phyloP scores from a whole-genome alignment of 2,329 filamentous ascomycete genomes.

The Didymella arachidicola region DNA sequence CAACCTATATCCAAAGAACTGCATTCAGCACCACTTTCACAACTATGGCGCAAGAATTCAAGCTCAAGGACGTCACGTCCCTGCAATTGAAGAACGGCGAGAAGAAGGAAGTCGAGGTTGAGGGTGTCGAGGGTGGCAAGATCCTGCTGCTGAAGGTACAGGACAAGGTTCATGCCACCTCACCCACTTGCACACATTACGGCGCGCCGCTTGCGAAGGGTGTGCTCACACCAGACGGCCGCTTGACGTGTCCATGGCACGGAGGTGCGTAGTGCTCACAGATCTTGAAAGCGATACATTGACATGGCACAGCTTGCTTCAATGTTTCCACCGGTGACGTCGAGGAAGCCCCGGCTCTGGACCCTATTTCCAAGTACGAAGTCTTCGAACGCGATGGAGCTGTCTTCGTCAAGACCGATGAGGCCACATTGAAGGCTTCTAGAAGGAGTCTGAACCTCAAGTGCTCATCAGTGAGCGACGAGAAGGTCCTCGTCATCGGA shows the following conservation, averaged over 20 bases:
- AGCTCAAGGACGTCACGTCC: conserved; percentile 77
- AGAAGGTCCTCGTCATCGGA: conserved; percentile 78
- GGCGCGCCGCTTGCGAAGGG: conserved; percentile 89
- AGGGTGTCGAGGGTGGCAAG: conserved; percentile 85
- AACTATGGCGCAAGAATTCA: conserved; percentile 59
- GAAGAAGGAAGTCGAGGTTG: conserved; percentile 89
- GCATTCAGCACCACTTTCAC: conserved; percentile 38
- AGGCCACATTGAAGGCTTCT: conserved; percentile 77
- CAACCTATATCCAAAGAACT: conserved; percentile 28
- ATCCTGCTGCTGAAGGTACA: conserved; percentile 83
- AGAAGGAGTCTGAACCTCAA: conserved; percentile 77
- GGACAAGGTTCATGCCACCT: conserved; percentile 79
- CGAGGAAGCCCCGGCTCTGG: conserved; percentile 90
- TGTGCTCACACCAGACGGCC: conserved; percentile 80
- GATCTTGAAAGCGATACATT: conserved; percentile 15
- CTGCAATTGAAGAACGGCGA: conserved; percentile 79
- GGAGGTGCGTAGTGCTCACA: conserved; percentile 68
- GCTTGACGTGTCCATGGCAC: conserved; percentile 95
- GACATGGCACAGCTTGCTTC: conserved; percentile 76
- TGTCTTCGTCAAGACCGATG: conserved; percentile 84
- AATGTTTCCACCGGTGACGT: conserved; percentile 88
- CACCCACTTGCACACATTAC: conserved; percentile 87
- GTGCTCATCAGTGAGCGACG: conserved; percentile 65
- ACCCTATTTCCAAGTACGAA: conserved; percentile 84
- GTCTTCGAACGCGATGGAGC: conserved; percentile 81